These are phyloP conservation scores for Debaryomyces castellii DNA, from an alignment of 805 yeast species.

Conservation along the genomic window DNA sequence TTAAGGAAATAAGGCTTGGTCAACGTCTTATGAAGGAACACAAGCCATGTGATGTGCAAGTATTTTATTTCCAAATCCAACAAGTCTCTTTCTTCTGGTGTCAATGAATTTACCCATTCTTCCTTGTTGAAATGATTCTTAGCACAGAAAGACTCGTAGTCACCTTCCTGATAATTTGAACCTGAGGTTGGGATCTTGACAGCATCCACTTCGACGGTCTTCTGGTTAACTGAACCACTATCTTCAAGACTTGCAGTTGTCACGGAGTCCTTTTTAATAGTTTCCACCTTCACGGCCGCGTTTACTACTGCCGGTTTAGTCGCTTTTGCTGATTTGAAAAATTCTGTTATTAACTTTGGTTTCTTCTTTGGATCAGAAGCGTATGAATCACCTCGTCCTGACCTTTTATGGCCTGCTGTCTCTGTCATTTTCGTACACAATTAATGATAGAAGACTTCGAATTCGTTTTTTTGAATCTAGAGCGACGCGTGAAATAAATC, in stretches of 20 bases:
- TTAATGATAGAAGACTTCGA: too few species aligned
- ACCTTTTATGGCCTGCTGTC: background rate
- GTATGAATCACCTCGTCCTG: background rate
- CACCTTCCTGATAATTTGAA: slow-evolving; percentile 2
- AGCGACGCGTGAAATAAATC: too few species aligned
- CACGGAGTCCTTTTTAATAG: background rate
- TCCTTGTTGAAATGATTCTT: slow-evolving; percentile 44
- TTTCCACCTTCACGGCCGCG: background rate
- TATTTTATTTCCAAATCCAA: slow-evolving; percentile 67
- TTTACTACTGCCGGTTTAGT: background rate
- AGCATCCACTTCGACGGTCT: background rate
- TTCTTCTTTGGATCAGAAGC: slow-evolving; percentile 1
- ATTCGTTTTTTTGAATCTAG: too few species aligned
- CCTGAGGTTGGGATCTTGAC: background rate
- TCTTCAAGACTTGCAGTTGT: background rate
- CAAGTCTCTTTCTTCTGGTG: slow-evolving; percentile 48
- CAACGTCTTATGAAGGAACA: slow-evolving; percentile 63
- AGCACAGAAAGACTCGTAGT: slow-evolving; percentile 12
- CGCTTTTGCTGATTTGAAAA: slow-evolving; percentile 8
- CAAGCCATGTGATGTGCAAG: slow-evolving; percentile 79
- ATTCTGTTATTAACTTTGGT: slow-evolving; percentile 18
- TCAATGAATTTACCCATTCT: slow-evolving; percentile 49
- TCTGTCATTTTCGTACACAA: background rate
- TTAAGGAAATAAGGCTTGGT: slow-evolving; percentile 81
- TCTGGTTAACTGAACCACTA: background rate